These are phyloP conservation scores for Phytophthora sojae DNA, from an alignment of 352 stramenopile genomes.

Conservation along the genomic window DNA sequence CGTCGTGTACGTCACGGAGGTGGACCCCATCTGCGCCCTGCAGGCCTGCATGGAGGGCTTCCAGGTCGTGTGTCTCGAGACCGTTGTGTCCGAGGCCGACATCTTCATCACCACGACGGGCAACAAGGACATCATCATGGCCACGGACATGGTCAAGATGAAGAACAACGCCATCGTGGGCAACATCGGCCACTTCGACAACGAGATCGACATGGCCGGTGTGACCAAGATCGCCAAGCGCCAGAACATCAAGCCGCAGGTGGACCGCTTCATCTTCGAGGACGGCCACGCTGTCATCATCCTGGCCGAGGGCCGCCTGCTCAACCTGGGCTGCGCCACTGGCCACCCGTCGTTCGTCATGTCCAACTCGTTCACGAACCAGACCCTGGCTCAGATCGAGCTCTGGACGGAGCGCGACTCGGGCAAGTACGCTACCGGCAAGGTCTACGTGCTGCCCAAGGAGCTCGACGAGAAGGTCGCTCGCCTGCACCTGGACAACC, in stretches of 20 bases:
- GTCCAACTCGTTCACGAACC: conserved; percentile 99
- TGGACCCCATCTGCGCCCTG: conserved; percentile 98
- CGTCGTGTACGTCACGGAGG: conserved; percentile 98
- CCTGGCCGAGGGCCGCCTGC: conserved; percentile 96
- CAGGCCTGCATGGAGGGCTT: conserved; percentile 99
- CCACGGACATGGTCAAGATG: conserved; percentile 97
- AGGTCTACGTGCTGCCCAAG: conserved; percentile 99
- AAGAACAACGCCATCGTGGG: conserved; percentile 99
- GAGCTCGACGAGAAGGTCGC: conserved; percentile 99
- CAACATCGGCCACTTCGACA: conserved; percentile 99
- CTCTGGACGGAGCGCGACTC: conserved; percentile 96
- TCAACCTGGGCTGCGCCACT: conserved; percentile 99
- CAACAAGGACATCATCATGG: conserved; percentile 99
- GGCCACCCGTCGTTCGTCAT: conserved; percentile 99
- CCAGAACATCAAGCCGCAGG: conserved; percentile 99
- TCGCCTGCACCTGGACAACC: conserved; percentile 95
- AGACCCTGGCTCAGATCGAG: conserved; percentile 98
- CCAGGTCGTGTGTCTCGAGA: conserved; percentile 95
- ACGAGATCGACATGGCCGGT: conserved; percentile 99
- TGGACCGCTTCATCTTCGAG: conserved; percentile 97
- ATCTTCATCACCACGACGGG: conserved; percentile 99
- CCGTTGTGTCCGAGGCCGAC: conserved; percentile 91
- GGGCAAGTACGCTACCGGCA: conserved; percentile 95
- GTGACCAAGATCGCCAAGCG: conserved; percentile 89
- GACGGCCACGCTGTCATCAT: conserved; percentile 97